Percentiles rank a stretch among this genome's conserved stretches.
phyloP scores from a whole-genome alignment of 208 protist genomes.

The Leishmania amazonensis region DNA sequence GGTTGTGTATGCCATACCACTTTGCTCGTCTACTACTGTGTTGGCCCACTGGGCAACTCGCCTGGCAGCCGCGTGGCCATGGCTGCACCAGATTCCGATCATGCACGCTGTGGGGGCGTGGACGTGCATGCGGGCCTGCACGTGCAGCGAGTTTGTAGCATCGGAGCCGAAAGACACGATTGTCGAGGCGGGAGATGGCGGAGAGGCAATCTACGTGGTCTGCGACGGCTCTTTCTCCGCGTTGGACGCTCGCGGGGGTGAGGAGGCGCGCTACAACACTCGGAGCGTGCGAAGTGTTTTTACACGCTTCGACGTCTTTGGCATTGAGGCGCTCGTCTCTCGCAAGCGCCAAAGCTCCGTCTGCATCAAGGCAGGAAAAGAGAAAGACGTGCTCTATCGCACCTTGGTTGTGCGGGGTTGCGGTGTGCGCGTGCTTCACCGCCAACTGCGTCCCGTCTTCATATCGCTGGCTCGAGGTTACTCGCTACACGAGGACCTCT shows the following conservation, averaged over 20 bases:
- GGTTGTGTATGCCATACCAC: conserved; percentile 57
- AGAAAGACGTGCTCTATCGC: conserved; percentile 18
- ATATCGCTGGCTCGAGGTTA: conserved; percentile 44
- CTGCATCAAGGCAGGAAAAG: conserved; percentile 41
- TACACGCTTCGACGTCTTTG: conserved; percentile 54
- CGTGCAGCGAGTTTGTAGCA: conserved; percentile 21
- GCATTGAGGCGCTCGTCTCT: conserved; percentile 53
- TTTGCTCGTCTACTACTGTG: conserved; percentile 39
- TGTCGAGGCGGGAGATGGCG: conserved; percentile 35
- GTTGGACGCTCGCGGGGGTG: conserved; percentile 31
- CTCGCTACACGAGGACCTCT: conserved; percentile 64
- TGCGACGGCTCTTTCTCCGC: conserved; percentile 45
- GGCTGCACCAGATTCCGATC: conserved; percentile 40
- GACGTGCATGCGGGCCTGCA: conserved; percentile 55
- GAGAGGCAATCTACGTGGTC: conserved; percentile 45
- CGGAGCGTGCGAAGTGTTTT: conserved; percentile 38
- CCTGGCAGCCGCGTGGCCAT: conserved; percentile 29
- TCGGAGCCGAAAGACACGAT: conserved; percentile 35
- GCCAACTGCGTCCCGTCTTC: conserved; percentile 42
- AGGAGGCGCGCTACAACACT: conserved; percentile 32
- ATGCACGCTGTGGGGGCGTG: conserved; percentile 61
- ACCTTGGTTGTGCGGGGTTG: conserved; percentile 37
- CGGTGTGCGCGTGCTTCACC: conserved; percentile 45
- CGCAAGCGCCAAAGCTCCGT: conserved; percentile 58
- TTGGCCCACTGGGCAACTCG: conserved; percentile 36